Conservation (phyloP, 2,329 filamentous ascomycete species). For the Phaeosphaeriaceae sp. region DNA sequence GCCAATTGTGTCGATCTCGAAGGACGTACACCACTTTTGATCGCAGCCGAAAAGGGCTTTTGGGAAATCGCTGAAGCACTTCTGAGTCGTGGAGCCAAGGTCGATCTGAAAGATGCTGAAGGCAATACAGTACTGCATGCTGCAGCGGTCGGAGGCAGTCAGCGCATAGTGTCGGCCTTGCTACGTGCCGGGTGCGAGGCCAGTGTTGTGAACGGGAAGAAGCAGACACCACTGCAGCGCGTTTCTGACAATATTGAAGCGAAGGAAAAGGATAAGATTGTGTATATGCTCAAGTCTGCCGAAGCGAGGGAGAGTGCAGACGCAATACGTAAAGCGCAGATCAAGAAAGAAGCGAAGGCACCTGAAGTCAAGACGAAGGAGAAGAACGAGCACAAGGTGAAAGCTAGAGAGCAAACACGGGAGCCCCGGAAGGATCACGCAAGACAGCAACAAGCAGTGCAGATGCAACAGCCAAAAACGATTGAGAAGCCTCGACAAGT, state of each 20-base stretch:
- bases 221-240: conserved; percentile 20
- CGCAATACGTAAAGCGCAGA: conserved; percentile 8
- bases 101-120: conserved; percentile 20
- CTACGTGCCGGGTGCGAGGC: conserved; percentile 29
- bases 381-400: conserved; percentile 12
- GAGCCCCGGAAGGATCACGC: conserved; percentile 5
- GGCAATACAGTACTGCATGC: conserved; percentile 31
- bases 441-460: conserved; percentile 3
- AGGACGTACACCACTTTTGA: conserved; percentile 29
- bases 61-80: conserved; percentile 30
- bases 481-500: conserved; percentile 2
- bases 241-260: conserved; percentile 18
- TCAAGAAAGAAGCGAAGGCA: background rate
- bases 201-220: conserved; percentile 20
- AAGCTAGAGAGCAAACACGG: background rate
- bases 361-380: conserved; percentile 13
- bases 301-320: conserved; percentile 21
- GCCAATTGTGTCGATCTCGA: conserved; percentile 22
- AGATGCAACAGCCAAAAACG: background rate
- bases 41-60: conserved; percentile 26
- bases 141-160: conserved; percentile 23
- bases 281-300: conserved; percentile 24
- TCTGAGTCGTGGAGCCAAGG: conserved; percentile 24
- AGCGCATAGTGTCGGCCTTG: conserved; percentile 18
- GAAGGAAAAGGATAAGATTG: conserved; percentile 27